Percentiles rank a stretch among this genome's conserved stretches.
Evolutionary conservation across 305 asterid genomes (phyloP).

Genomic region (Salvia sclarea): DNA sequence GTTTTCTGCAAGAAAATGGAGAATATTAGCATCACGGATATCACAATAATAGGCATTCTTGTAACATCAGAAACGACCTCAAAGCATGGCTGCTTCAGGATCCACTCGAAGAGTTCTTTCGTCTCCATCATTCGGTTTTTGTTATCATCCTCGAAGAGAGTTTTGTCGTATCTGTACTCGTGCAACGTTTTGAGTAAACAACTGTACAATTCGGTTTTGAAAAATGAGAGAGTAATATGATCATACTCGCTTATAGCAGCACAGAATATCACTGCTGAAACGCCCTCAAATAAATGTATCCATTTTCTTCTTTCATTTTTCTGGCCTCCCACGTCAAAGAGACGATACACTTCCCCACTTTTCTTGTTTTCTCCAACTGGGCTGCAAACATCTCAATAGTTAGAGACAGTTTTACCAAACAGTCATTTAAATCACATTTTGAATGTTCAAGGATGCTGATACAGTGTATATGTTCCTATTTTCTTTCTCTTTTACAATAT

Average conservation of each 20-base stretch:
- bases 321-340: constrained; percentile 99
- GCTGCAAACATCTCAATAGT: constrained; percentile 56
- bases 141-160: constrained; percentile 92
- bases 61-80: constrained; percentile 59
- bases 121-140: constrained; percentile 95
- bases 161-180: constrained; percentile 78
- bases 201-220: too few species aligned
- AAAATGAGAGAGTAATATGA: constrained; percentile 30
- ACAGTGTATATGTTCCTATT: constrained; percentile 14
- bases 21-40: constrained; percentile 23
- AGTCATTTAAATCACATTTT: constrained; percentile 7
- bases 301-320: constrained; percentile 99
- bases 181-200: too few species aligned
- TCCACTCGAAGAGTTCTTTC: constrained; percentile 97
- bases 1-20: constrained; percentile 73
- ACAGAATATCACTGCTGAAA: constrained; percentile 97
- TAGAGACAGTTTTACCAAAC: constrained; percentile 29
- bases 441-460: constrained; percentile 19
- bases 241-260: constrained; percentile 97
- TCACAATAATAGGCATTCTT: constrained; percentile 8
- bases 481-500: not conserved
- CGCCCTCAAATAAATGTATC: constrained; percentile 99
- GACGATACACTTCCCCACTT: constrained; percentile 94
- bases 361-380: constrained; percentile 97
- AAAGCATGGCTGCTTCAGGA: constrained; percentile 93